phyloP scores from a whole-genome alignment of 495 filamentous ascomycete genomes.

The Penicillium desertorum region DNA sequence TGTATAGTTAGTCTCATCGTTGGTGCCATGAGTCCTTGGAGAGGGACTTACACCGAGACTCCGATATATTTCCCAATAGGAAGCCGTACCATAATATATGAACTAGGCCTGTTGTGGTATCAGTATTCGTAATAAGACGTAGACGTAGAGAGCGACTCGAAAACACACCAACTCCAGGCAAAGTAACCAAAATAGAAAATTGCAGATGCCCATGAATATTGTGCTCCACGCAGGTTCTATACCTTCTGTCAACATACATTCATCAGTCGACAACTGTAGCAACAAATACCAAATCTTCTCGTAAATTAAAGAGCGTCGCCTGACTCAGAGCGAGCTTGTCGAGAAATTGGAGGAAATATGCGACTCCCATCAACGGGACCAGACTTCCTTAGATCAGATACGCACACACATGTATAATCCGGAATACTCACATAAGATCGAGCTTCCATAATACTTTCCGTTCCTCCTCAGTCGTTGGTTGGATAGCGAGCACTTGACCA shows the following conservation, averaged over 20 bases:
- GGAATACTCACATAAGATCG: conserved; percentile 29
- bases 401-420: neutral
- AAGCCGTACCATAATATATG: conserved; percentile 54
- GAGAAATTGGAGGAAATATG: conserved; percentile 51
- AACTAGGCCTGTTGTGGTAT: conserved; percentile 35
- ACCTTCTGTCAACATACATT: neutral
- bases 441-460: conserved; percentile 32
- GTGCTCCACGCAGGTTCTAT: conserved; percentile 36
- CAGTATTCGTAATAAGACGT: neutral
- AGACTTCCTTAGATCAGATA: conserved; percentile 24
- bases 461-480: conserved; percentile 31
- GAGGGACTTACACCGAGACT: conserved; percentile 31
- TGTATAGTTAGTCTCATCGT: conserved; percentile 9
- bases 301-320: conserved; percentile 49
- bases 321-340: conserved; percentile 57
- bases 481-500: conserved; percentile 29
- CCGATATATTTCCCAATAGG: conserved; percentile 54
- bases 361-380: conserved; percentile 42
- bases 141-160: neutral
- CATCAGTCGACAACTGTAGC: too few relatives aligned
- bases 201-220: conserved; percentile 51
- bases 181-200: conserved; percentile 56
- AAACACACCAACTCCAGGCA: conserved; percentile 42
- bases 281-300: conserved; percentile 35
- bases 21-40: neutral